Evolutionary conservation across 106 monocot genomes (phyloP), one percentile per base, ranked within the genome.

Genomic region (Ottelia alismoides): DNA sequence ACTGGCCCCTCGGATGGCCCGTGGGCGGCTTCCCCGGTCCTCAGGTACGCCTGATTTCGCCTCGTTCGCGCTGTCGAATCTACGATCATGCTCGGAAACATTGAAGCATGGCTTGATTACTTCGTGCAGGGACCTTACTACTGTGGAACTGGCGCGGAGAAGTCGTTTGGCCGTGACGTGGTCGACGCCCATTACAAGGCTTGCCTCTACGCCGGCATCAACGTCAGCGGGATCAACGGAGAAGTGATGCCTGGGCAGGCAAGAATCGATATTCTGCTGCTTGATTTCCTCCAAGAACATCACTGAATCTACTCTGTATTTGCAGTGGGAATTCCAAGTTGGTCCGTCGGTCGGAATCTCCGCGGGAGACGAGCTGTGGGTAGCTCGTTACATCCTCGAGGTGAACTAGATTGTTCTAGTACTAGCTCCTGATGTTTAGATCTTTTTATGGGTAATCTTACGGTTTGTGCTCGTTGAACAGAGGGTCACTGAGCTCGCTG

Each of bases 301-400:
- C n/a, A n/a, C n/a, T n/a, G n/a, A n/a, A n/a, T n/a, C n/a, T n/a
- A n/a, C n/a, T 48, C 16, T 58, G 47, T 49, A 51, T 24, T 10
- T 25, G 27, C 30, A 92, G 85, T 92, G 92, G 92, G 92, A 92
- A 61, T 92, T 85, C 60, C 92, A 92, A 85, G 82, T 92, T 56
- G 92, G 92, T 10, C 92, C 92, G 22, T 49, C 68, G 25, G 68
- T 79, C 29, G 92, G 85, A 11, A 85, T 92, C n/a, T 71, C 82
- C 30, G 45, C 85, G 25, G 82, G 82, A 25, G 85, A 85, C 61
- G 57, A 92, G 43, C 1, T 92, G 12, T 92, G 92, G 92, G 47
- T 79, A 50, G 85, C 92, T 54, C 85, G 92, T 2, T 92, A 85
- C 66, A 74, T 92, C 55, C 82, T 92, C 0, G 92, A 92, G 85